Evolutionary conservation across 108 stramenopile genomes (phyloP), one percentile per base, ranked within the genome.

Genomic region (Discostella stelligeroides): DNA sequence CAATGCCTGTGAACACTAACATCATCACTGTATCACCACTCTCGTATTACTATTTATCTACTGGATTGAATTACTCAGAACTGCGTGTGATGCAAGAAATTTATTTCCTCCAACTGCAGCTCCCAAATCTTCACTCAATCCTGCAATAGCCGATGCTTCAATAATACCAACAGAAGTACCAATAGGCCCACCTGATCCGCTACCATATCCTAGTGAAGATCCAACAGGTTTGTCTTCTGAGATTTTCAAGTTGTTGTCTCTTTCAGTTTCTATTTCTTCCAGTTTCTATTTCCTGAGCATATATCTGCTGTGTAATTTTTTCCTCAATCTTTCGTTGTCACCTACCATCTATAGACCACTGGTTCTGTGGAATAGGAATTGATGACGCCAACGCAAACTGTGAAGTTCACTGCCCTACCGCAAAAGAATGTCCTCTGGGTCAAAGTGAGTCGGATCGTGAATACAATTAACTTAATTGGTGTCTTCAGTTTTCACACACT

Each of bases 131-230:
- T n/a, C 57, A 6, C 15, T 20, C 0, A 0, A n/a, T 41, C 50
- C 39, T 21, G 59, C 45, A 14, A 45, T 48, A 43, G 20, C 53
- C 8, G 63, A 60, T 12, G 66, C 78, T 15, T 68, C 78, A n/a
- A 70, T 57, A 57, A 72, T 79, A 58, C 78, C 78, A 0, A 79
- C 78, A n/a, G 78, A 79, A 23, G 48, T 71, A 54, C 78, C 78
- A 15, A 68, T 79, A 28, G 58, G 63, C 10, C 71, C 78, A 23
- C 78, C 78, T 17, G 71, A 72, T 20, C 78, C 78, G 14, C 58
- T 79, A 17, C 49, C 55, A 17, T 72, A 60, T 56, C 76, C 76
- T 12, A 66, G 65, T 43, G 71, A 79, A 9, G 71, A 72, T 63
- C 71, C 48, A 14, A 58, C 73, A 24, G 53, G 53, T 54, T 27